A percentile compares a stretch with the other conserved stretches of the same genome.
These are phyloP conservation scores for Dactylellina drechsleri DNA, from an alignment of 2,329 filamentous ascomycete genomes.

Conservation along the genomic window DNA sequence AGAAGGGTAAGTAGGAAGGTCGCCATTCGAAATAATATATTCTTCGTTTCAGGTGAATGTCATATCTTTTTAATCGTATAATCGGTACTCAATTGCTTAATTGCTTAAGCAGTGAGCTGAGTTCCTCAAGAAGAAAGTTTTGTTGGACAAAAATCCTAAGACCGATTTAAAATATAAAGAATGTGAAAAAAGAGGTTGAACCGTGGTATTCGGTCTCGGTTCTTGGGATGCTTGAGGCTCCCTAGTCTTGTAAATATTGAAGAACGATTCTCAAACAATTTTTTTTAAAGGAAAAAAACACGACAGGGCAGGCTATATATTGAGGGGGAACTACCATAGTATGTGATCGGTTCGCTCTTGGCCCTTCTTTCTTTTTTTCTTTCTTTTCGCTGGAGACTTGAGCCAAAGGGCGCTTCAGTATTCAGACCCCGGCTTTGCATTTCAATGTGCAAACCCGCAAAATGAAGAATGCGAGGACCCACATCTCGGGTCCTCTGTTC, in stretches of 20 bases:
- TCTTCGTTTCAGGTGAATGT: neutral
- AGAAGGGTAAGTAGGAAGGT: constrained; percentile 25
- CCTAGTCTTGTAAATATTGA: constrained; percentile 9
- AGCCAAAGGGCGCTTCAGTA: constrained; percentile 25
- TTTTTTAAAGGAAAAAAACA: constrained; percentile 17
- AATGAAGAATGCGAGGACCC: constrained; percentile 31
- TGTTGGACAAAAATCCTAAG: no score
- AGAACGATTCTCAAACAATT: constrained; percentile 11
- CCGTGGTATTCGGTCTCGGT: no score
- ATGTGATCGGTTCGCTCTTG: constrained; percentile 40
- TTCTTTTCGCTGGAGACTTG: constrained; percentile 31
- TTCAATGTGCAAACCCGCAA: neutral
- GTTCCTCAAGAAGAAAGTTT: no score
- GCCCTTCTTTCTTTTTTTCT: constrained; percentile 13
- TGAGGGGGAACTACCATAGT: neutral
- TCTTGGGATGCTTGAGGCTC: no score
- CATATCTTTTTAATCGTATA: no score
- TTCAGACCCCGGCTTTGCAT: no score
- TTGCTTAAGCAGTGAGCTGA: no score
- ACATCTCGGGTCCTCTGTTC: constrained; percentile 26
- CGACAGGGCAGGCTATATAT: no score
- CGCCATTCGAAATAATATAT: constrained; percentile 31
- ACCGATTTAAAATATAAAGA: constrained; percentile 3
- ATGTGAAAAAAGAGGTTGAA: constrained; percentile 12
- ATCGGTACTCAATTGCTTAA: no score